These are phyloP conservation scores for Tetrapisispora fleetii DNA, from an alignment of 805 yeast genomes.

Conservation along the genomic window DNA sequence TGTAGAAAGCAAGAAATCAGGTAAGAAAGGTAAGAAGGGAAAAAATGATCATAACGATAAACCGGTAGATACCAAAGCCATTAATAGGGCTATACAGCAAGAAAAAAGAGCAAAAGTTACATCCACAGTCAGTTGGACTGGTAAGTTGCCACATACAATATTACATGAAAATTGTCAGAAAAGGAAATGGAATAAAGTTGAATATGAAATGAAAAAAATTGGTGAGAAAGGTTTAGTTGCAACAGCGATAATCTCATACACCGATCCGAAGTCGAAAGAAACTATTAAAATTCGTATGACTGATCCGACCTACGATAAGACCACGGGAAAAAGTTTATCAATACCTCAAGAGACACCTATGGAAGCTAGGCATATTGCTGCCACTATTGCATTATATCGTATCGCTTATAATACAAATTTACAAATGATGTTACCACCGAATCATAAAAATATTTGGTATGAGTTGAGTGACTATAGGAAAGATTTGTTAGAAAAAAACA, in stretches of 20 bases:
- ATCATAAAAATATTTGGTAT: conserved; percentile 72
- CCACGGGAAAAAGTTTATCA: conserved; percentile 40
- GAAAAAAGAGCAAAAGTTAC: conserved; percentile 42
- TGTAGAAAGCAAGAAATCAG: background rate
- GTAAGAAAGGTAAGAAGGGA: conserved; percentile 16
- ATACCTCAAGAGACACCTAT: conserved; percentile 68
- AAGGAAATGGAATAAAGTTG: conserved; percentile 81
- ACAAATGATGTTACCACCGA: conserved; percentile 78
- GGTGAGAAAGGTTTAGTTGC: conserved; percentile 53
- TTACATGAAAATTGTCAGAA: conserved; percentile 82
- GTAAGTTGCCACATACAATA: conserved; percentile 80
- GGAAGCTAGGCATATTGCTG: conserved; percentile 85
- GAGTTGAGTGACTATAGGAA: conserved; percentile 56
- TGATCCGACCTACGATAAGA: conserved; percentile 33
- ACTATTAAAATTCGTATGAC: conserved; percentile 44
- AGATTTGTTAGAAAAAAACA: conserved; percentile 36
- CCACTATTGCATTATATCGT: conserved; percentile 77
- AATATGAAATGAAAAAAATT: conserved; percentile 54
- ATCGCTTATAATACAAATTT: conserved; percentile 72
- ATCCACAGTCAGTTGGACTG: conserved; percentile 81
- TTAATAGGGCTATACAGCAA: conserved; percentile 21
- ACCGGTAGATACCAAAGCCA: conserved; percentile 10
- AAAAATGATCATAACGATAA: conserved; percentile 11
- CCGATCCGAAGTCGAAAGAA: conserved; percentile 75
- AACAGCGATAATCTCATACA: conserved; percentile 53